Evolutionary conservation across 176 grass and related monocot genomes (phyloP).

Genomic region (Zoysia pacifica): DNA sequence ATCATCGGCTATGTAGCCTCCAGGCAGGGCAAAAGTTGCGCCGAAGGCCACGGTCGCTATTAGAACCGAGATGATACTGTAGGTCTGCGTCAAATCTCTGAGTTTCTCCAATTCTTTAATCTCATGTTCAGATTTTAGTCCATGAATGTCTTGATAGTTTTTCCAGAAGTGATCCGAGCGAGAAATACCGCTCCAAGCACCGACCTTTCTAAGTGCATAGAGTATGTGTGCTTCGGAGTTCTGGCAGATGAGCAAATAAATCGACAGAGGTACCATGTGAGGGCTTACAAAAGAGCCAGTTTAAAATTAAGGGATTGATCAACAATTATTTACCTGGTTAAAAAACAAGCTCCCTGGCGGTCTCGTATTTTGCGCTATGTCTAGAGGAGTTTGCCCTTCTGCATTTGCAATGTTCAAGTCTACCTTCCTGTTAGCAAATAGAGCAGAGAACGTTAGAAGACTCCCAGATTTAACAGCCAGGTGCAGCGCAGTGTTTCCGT

Average conservation of each 20-base stretch:
- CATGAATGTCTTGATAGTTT: background rate
- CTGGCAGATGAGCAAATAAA: background rate
- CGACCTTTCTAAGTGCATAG: background rate
- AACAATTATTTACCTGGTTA: background rate
- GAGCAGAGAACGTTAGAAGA: background rate
- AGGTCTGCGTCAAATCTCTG: background rate
- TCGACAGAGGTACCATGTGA: too few relatives aligned
- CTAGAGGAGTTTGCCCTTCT: background rate
- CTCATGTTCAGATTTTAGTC: background rate
- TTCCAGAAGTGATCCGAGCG: background rate
- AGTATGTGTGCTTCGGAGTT: background rate
- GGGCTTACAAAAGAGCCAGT: too few relatives aligned
- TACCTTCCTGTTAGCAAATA: background rate
- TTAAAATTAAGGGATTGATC: too few relatives aligned
- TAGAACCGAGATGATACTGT: background rate
- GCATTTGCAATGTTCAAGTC: background rate
- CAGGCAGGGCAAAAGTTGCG: background rate
- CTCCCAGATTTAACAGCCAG: background rate
- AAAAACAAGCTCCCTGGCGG: background rate
- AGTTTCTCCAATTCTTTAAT: background rate
- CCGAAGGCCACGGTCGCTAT: background rate
- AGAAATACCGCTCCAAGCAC: background rate
- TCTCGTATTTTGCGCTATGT: background rate
- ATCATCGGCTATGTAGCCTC: slow-evolving; percentile 2
- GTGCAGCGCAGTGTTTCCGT: background rate